Evolutionary conservation across 2,329 filamentous ascomycete species (phyloP), one percentile per base, ranked within the genome.

Genomic region (Fonsecaea pedrosoi): DNA sequence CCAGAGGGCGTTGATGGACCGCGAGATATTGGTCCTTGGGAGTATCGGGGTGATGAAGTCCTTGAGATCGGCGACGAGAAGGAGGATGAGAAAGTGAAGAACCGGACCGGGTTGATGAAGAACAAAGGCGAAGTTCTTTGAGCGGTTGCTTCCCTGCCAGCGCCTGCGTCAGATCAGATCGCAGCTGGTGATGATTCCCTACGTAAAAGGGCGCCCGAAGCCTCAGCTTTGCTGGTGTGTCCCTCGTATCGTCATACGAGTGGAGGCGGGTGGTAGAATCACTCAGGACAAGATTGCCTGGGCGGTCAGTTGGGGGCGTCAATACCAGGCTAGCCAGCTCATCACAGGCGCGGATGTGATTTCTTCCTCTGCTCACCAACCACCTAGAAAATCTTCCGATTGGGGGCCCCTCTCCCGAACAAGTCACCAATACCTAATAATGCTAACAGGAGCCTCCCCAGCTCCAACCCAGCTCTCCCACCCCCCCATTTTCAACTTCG

Each of bases 1-100:
- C 93, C 94, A 0, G 80, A 84, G 13, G 92, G 90, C 0, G 82
- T 85, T 74, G 86, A 86, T 54, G 93, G 93, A 0, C 92, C 92
- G 21, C 90, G 84, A 2, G 85, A 89, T 69, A 87, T 91, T 4
- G 85, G 83, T 0, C 76, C 78, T 55, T 82, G 81, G 81, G 74
- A 74, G 74, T 66, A 81, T 56, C 60, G 64, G 35, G 71, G 70
- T 13, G 77, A 74, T 1, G 77, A 81, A 65, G 53, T 58, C n/a
- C 57, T 70, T 7, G 78, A 80, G 57, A 72, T 78, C 42, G 71
- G 81, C 34, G 74, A 80, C 61, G 80, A 81, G 48, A 64, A 55
- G 25, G 73, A 73, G 13, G 68, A 71, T 54, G 68, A 72, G 38
- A 70, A 70, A 42, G 65, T 67, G 38, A 71, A 72, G 56, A 70